Percentiles rank a stretch among this genome's conserved stretches.
phyloP scores from a whole-genome alignment of 148 eudicot species.

The Simmondsia chinensis region DNA sequence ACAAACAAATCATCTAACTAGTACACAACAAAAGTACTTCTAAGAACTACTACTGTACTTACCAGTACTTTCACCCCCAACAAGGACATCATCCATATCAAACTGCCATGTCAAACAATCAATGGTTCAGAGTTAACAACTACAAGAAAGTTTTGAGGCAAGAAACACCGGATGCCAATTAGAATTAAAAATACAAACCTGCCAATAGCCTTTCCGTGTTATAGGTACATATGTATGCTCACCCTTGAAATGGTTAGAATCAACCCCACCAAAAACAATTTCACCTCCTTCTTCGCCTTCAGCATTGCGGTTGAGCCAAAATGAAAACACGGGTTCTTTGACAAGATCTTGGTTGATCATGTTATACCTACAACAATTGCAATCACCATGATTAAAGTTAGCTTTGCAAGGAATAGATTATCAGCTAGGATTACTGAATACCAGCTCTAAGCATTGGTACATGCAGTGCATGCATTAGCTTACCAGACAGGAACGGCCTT shows the following conservation, averaged over 20 bases:
- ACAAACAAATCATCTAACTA: too few relatives aligned
- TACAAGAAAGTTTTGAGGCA: too few relatives aligned
- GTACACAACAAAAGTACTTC: slow-evolving; percentile 1
- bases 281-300: slow-evolving; percentile 82
- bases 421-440: not conserved
- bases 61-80: slow-evolving; percentile 69
- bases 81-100: slow-evolving; percentile 76
- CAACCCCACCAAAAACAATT: slow-evolving; percentile 84
- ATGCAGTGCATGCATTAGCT: slow-evolving; percentile 3
- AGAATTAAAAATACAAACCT: slow-evolving; percentile 34
- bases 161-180: not conserved
- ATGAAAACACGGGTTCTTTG: slow-evolving; percentile 71
- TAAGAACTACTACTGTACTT: slow-evolving; percentile 9
- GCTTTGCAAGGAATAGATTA: too few relatives aligned
- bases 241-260: slow-evolving; percentile 72
- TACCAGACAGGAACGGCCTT: slow-evolving; percentile 94
- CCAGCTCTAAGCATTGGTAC: not conserved
- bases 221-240: slow-evolving; percentile 79
- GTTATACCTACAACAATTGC: slow-evolving; percentile 48
- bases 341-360: slow-evolving; percentile 82
- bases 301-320: slow-evolving; percentile 78
- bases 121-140: too few relatives aligned
- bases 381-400: too few relatives aligned
- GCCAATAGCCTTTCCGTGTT: slow-evolving; percentile 88
- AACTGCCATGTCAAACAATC: slow-evolving; percentile 36